Evolutionary conservation across 805 yeast species (phyloP).

Genomic region (Candida ponderosae): DNA sequence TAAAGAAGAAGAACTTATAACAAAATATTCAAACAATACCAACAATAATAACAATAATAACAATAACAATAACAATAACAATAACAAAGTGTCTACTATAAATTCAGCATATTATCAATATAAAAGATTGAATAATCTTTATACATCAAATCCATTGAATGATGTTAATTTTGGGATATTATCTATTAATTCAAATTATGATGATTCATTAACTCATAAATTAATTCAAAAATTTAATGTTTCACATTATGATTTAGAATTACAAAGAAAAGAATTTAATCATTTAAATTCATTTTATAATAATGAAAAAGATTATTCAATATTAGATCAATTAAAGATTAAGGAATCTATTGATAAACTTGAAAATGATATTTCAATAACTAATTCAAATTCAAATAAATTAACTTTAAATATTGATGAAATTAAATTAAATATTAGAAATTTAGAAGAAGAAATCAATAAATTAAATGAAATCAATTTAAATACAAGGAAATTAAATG

Average conservation of each 20-base stretch:
- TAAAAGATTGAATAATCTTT: conserved; percentile 58
- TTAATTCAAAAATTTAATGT: conserved; percentile 48
- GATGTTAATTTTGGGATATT: conserved; percentile 48
- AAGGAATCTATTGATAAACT: conserved; percentile 34
- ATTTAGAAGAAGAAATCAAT: conserved; percentile 21
- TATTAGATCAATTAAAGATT: conserved; percentile 33
- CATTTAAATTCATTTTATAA: conserved; percentile 31
- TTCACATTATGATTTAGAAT: conserved; percentile 33
- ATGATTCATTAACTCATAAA: conserved; percentile 53
- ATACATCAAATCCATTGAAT: conserved; percentile 60
- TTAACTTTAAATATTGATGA: conserved; percentile 18
- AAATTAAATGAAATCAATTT: conserved; percentile 16
- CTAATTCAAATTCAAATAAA: conserved; percentile 23
- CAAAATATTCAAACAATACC: not conserved
- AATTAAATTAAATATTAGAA: conserved; percentile 16
- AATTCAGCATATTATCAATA: conserved; percentile 36
- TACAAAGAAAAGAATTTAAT: conserved; percentile 40
- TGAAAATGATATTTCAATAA: conserved; percentile 23
- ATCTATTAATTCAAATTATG: conserved; percentile 27
- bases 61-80: conserved; percentile 19
- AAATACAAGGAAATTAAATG: conserved; percentile 12
- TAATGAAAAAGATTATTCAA: conserved; percentile 34
- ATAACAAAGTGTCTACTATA: conserved; percentile 3
- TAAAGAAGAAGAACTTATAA: conserved; percentile 31
- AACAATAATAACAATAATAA: not conserved